A percentile compares a stretch with the other conserved stretches of the same genome.
These are phyloP conservation scores for Penicillium sp. DNA, from an alignment of 2,329 filamentous ascomycete genomes.

Conservation along the genomic window DNA sequence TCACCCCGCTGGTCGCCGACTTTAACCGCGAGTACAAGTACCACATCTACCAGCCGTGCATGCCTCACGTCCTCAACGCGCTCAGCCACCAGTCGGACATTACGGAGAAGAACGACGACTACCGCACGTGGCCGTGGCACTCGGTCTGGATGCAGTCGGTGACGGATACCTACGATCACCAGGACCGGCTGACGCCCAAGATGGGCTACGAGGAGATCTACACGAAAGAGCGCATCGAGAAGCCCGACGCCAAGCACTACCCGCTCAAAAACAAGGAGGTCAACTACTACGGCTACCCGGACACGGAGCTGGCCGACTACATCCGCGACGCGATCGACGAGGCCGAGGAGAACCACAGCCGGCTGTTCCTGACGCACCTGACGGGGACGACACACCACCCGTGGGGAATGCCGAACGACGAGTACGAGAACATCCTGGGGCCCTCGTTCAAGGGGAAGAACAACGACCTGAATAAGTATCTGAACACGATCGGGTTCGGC, in stretches of 20 bases:
- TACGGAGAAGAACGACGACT: conserved; percentile 29
- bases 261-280: conserved; percentile 33
- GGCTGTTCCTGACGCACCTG: conserved; percentile 40
- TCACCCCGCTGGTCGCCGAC: conserved; percentile 49
- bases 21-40: conserved; percentile 50
- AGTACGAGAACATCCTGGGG: conserved; percentile 30
- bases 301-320: conserved; percentile 38
- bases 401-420: conserved; percentile 35
- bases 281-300: conserved; percentile 40
- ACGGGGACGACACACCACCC: conserved; percentile 42
- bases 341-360: conserved; percentile 35
- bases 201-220: conserved; percentile 36
- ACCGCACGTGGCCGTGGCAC: conserved; percentile 40
- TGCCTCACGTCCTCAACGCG: conserved; percentile 43
- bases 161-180: conserved; percentile 37
- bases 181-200: conserved; percentile 32
- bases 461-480: conserved; percentile 17
- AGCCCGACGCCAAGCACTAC: conserved; percentile 32
- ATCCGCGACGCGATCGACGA: conserved; percentile 39
- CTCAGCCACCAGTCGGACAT: conserved; percentile 31
- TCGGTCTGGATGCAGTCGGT: conserved; percentile 42
- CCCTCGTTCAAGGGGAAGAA: conserved; percentile 23
- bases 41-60: conserved; percentile 52
- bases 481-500: conserved; percentile 33
- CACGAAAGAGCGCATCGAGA: conserved; percentile 33